A percentile compares a stretch with the other conserved stretches of the same genome.
Evolutionary conservation across 495 filamentous ascomycete genomes (phyloP).

Genomic region (Hyaloscypha finlandica): DNA sequence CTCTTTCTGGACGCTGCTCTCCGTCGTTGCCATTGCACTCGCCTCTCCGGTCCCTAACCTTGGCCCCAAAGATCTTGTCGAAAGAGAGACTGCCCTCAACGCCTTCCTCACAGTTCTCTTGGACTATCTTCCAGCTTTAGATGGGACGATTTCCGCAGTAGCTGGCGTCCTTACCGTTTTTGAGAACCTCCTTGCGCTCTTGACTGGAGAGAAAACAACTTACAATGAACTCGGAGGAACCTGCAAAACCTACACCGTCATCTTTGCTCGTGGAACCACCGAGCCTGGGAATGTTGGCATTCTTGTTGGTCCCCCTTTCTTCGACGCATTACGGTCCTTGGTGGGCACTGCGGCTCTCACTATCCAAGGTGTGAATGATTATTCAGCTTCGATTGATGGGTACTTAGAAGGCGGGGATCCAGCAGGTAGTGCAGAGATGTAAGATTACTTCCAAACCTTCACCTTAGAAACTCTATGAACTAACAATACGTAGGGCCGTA

Average conservation of each 20-base stretch:
- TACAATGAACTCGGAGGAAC: constrained; percentile 45
- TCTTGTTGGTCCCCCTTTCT: constrained; percentile 54
- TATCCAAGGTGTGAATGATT: constrained; percentile 58
- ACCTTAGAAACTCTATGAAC: background rate
- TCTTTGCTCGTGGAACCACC: constrained; percentile 60
- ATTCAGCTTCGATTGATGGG: constrained; percentile 42
- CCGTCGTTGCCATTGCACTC: constrained; percentile 18
- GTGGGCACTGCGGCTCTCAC: constrained; percentile 43
- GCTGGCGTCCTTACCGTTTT: constrained; percentile 28
- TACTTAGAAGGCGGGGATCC: constrained; percentile 50
- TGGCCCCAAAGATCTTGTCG: background rate
- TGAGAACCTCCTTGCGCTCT: constrained; percentile 29
- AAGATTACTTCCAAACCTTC: constrained; percentile 4
- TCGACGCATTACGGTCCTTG: constrained; percentile 42
- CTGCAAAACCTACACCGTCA: constrained; percentile 53
- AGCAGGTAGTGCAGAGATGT: constrained; percentile 41
- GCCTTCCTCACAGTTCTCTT: constrained; percentile 34
- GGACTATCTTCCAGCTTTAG: constrained; percentile 33
- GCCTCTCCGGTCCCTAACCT: constrained; percentile 18
- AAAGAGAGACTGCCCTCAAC: constrained; percentile 36
- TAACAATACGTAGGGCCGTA: constrained; percentile 44
- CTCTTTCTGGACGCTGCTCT: constrained; percentile 12
- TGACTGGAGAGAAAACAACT: constrained; percentile 38
- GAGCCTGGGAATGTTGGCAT: constrained; percentile 59
- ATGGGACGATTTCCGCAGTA: constrained; percentile 28